These are phyloP conservation scores for Amphicarpaea edgeworthii DNA, from an alignment of 306 rosid species.

Conservation along the genomic window DNA sequence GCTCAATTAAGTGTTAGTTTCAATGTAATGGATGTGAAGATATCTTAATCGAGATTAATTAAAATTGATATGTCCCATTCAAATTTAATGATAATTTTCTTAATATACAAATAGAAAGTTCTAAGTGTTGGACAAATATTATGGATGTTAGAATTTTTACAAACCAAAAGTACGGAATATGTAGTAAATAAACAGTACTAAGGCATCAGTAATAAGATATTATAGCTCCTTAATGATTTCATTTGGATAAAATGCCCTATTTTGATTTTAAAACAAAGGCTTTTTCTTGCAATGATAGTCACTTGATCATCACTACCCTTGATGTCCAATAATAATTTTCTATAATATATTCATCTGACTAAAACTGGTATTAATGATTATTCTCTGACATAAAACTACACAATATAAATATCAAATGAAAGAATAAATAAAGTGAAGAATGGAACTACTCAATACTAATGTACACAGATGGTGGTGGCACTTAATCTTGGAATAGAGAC, in stretches of 20 bases:
- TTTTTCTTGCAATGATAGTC: conserved; percentile 13
- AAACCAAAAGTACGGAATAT: conserved; percentile 11
- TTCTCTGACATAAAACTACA: conserved; percentile 2
- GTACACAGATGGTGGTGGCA: not conserved
- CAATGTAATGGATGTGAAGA: not conserved
- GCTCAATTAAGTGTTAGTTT: not conserved
- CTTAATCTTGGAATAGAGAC: conserved; percentile 33
- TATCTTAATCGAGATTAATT: not conserved
- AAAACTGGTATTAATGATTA: conserved; percentile 3
- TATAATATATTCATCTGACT: conserved; percentile 14
- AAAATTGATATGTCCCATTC: not conserved
- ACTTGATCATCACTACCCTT: not conserved
- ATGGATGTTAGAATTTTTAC: conserved; percentile 4
- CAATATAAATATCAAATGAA: not conserved
- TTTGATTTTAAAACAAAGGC: not conserved
- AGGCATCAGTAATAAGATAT: conserved; percentile 2
- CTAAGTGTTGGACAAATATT: not conserved
- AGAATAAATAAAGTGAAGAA: conserved; percentile 25
- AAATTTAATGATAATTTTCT: not conserved
- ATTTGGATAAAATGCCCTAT: not conserved
- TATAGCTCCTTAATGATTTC: conserved; percentile 1
- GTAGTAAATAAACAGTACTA: not conserved
- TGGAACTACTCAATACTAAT: conserved; percentile 13
- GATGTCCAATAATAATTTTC: not conserved
- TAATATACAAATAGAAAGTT: not conserved